A percentile compares a stretch with the other conserved stretches of the same genome.
phyloP scores from a whole-genome alignment of 495 filamentous ascomycete genomes.

The Penicillium roqueforti region DNA sequence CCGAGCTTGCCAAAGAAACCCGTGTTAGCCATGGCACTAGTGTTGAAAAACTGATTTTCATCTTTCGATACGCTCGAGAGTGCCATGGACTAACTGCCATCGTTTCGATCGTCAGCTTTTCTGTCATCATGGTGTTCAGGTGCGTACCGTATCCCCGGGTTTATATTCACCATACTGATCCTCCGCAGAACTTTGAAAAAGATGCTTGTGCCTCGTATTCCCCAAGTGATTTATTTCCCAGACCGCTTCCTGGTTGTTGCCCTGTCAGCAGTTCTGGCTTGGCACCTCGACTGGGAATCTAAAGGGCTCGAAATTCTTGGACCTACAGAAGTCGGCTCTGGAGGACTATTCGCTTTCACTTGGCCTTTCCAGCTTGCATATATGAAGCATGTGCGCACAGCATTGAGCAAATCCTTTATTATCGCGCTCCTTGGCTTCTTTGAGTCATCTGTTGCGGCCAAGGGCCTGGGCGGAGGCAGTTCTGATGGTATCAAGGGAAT shows the following conservation, averaged over 20 bases:
- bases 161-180: constrained; percentile 4
- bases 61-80: constrained; percentile 59
- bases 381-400: constrained; percentile 77
- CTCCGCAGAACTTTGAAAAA: constrained; percentile 67
- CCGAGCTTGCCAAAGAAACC: constrained; percentile 51
- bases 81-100: constrained; percentile 69
- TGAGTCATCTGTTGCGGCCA: constrained; percentile 96
- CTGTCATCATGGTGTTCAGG: constrained; percentile 83
- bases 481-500: constrained; percentile 65
- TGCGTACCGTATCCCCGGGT: constrained; percentile 27
- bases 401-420: constrained; percentile 86
- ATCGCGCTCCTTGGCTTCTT: constrained; percentile 97
- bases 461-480: constrained; percentile 66
- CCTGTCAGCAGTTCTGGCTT: constrained; percentile 75
- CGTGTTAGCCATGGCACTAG: constrained; percentile 76
- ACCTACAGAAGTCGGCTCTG: constrained; percentile 60
- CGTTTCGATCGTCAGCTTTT: constrained; percentile 75
- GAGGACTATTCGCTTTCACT: constrained; percentile 66
- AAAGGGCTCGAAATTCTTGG: constrained; percentile 81
- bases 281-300: constrained; percentile 73
- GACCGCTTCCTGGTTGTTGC: constrained; percentile 92
- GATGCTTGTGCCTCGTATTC: constrained; percentile 73
- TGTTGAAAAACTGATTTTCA: constrained; percentile 76
- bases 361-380: constrained; percentile 77
- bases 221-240: constrained; percentile 80